Conservation (phyloP, 805 yeast genomes). For the Wickerhamomyces subpelliculosus region DNA sequence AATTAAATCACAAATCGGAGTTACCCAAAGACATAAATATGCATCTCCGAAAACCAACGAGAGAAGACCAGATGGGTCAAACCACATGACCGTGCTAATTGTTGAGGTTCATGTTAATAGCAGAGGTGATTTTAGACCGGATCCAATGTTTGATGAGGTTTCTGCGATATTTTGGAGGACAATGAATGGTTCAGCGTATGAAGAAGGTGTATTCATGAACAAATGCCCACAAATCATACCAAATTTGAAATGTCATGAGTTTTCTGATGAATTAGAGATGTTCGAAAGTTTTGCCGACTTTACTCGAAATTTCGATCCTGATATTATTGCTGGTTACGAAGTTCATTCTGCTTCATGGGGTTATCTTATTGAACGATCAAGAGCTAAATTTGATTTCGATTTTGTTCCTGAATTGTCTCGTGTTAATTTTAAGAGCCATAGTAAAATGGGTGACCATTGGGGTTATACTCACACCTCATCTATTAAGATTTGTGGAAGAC, state of each 20-base stretch:
- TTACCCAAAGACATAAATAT: conserved; percentile 34
- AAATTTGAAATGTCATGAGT: conserved; percentile 15
- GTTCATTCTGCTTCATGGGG: conserved; percentile 86
- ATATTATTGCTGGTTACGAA: conserved; percentile 81
- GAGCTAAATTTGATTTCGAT: conserved; percentile 39
- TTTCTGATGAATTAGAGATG: conserved; percentile 52
- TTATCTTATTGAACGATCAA: conserved; percentile 63
- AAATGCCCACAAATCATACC: conserved; percentile 11
- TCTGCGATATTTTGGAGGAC: conserved; percentile 57
- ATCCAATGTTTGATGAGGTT: conserved; percentile 58
- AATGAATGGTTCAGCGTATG: conserved; percentile 34
- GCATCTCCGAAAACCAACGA: conserved; percentile 25
- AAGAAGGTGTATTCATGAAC: conserved; percentile 32
- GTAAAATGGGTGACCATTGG: conserved; percentile 64
- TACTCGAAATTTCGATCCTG: conserved; percentile 72
- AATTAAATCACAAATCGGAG: conserved; percentile 45
- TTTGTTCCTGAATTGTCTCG: conserved; percentile 57
- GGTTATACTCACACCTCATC: conserved; percentile 75
- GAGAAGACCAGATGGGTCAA: conserved; percentile 34
- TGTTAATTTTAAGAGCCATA: conserved; percentile 39
- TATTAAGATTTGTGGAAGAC: conserved; percentile 69
- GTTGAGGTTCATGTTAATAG: conserved; percentile 66
- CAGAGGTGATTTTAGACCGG: conserved; percentile 45
- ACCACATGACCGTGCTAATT: conserved; percentile 47
- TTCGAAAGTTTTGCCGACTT: conserved; percentile 46